These are phyloP conservation scores for Rosellinia necatrix DNA, from an alignment of 2,329 filamentous ascomycete genomes.

Conservation along the genomic window DNA sequence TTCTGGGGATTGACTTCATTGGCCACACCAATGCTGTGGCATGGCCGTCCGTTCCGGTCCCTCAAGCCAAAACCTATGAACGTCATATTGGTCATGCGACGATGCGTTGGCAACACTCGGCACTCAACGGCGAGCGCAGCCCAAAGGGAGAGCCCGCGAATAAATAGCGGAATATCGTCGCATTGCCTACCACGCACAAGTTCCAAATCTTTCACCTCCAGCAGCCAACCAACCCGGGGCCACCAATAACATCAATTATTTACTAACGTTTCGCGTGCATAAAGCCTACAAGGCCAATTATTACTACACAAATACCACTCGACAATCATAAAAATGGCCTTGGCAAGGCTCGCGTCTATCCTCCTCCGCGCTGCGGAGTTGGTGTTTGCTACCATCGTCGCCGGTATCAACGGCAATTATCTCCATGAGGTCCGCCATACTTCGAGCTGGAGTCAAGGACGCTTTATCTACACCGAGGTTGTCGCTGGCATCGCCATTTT, in stretches of 20 bases:
- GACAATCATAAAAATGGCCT: conserved; percentile 48
- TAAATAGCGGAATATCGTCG: conserved; percentile 17
- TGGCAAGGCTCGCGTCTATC: conserved; percentile 60
- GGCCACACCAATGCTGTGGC: conserved; percentile 6
- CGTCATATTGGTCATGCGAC: conserved; percentile 21
- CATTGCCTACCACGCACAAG: neutral
- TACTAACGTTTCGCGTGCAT: neutral
- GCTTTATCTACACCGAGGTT: conserved; percentile 77
- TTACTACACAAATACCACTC: neutral
- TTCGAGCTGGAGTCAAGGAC: conserved; percentile 60
- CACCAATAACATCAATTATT: neutral
- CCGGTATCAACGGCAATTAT: conserved; percentile 70
- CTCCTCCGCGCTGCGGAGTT: conserved; percentile 66
- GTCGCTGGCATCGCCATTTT: conserved; percentile 72
- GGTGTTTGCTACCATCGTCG: conserved; percentile 72
- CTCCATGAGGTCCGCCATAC: conserved; percentile 56
- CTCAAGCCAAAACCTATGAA: conserved; percentile 2
- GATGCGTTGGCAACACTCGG: conserved; percentile 22
- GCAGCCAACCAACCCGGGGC: conserved; percentile 1
- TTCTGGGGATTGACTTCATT: neutral
- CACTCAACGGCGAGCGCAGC: neutral
- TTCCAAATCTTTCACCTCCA: neutral
- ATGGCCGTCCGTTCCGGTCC: conserved; percentile 6
- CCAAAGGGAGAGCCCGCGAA: neutral
- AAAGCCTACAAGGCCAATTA: neutral